A percentile compares a stretch with the other conserved stretches of the same genome.
phyloP scores from a whole-genome alignment of 1,284 basidiomycete genomes.

The Pascua sp. region DNA sequence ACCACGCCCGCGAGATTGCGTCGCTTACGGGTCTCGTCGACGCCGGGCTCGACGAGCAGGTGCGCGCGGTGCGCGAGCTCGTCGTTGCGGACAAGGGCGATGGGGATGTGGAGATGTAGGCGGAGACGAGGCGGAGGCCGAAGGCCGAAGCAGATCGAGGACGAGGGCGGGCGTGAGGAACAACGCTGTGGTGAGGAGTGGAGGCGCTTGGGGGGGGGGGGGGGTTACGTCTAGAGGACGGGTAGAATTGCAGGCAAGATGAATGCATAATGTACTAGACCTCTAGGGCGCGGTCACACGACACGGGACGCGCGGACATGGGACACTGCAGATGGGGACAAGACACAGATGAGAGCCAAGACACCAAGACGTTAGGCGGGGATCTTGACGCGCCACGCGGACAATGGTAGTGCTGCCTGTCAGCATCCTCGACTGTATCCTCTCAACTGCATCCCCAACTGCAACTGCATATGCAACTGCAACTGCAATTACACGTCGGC shows the following conservation, averaged over 20 bases:
- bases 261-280: background rate
- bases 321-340: background rate
- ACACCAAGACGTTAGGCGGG: conserved; percentile 14
- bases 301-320: background rate
- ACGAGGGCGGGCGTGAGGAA: too few relatives aligned
- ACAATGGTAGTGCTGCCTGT: conserved; percentile 39
- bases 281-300: background rate
- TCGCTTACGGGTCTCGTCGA: conserved; percentile 32
- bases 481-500: background rate
- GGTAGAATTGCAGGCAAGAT: background rate
- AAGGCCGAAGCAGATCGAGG: too few relatives aligned
- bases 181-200: background rate
- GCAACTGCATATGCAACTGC: too few relatives aligned
- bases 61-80: conserved; percentile 31
- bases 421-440: conserved; percentile 4
- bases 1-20: conserved; percentile 40
- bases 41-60: conserved; percentile 31
- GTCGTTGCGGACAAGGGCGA: conserved; percentile 17
- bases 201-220: too few relatives aligned
- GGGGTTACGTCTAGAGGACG: background rate
- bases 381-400: conserved; percentile 48
- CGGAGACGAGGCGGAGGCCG: too few relatives aligned
- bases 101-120: conserved; percentile 16
- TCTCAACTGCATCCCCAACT: too few relatives aligned
- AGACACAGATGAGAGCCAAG: background rate